A percentile compares a stretch with the other conserved stretches of the same genome.
These are phyloP conservation scores for Aspergillus sp. DNA, from an alignment of 2,329 filamentous ascomycete genomes.

Conservation along the genomic window DNA sequence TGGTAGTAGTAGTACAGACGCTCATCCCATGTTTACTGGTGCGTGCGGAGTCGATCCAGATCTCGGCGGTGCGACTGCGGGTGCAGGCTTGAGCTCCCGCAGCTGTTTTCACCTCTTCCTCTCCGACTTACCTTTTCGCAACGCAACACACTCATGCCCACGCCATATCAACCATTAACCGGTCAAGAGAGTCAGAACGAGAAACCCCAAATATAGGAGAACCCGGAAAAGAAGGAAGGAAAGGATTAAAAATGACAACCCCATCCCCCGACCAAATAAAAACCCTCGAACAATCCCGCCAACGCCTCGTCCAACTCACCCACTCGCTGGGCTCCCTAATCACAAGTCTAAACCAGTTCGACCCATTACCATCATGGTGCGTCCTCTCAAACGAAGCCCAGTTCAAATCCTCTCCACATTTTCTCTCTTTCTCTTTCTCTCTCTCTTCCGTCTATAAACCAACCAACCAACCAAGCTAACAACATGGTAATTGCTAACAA, in stretches of 20 bases:
- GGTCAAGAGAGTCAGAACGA: too few relatives aligned
- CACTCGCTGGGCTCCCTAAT: conserved; percentile 67
- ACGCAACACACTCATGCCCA: neutral
- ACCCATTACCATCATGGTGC: conserved; percentile 65
- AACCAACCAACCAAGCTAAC: neutral
- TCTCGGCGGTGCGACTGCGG: neutral
- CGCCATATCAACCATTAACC: neutral
- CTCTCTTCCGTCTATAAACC: neutral
- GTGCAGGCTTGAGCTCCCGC: too few relatives aligned
- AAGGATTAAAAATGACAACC: conserved; percentile 32
- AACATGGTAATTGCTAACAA: neutral
- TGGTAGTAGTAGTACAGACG: too few relatives aligned
- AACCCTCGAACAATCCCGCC: conserved; percentile 68
- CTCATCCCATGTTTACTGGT: neutral
- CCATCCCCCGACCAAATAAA: conserved; percentile 51
- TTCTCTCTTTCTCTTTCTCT: conserved; percentile 38
- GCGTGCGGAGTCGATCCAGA: neutral
- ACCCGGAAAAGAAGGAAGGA: neutral
- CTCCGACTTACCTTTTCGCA: neutral
- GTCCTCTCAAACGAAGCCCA: neutral
- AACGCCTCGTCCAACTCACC: conserved; percentile 66
- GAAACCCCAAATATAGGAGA: too few relatives aligned
- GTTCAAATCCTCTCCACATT: neutral
- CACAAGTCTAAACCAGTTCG: conserved; percentile 59
- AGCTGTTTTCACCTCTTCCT: neutral